Base-by-base conservation (phyloP, 163 green algal species). In the Scenedesmus sp. region DNA sequence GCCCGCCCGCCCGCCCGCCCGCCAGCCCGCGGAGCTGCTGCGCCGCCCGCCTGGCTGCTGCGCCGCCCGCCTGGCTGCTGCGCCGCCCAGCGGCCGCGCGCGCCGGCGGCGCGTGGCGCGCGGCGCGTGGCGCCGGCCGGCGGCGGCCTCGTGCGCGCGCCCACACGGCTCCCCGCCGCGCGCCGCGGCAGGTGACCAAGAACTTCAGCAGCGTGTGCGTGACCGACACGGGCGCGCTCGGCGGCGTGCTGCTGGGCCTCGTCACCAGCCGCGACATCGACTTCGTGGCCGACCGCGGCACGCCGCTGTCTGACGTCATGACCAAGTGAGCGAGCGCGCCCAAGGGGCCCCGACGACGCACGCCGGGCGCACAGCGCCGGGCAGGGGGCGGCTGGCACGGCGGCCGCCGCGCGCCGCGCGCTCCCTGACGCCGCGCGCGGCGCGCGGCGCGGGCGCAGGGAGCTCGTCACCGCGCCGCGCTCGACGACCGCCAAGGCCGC, bases 221-320 rank as follows among this genome's bases (percentile, higher is more conserved):
- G 1, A 97, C 94, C 29, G 94, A 98, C 74, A 95, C 89, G 2
- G 94, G 94, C 50, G 71, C 45, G 1, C 24, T 97, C 54, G 89
- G 92, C 39, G 89, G 91, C 20, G 92, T 89, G 84, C 87, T 98
- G 62, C 79, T 98, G 69, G 95, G 93, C 31, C 71, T 98, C 4
- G 93, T 97, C 7, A 95, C 89, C 29, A 86, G 81, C 4, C 84
- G 85, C 4, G 95, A 98, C 81, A 87, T 91, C 34, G 92, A 97
- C 74, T 94, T 97, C 80, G 85, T 97, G 17, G 86, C 70, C 13
- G 89, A 97, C 85, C 63, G 84, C 14, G 31, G 77, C 3, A 95
- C 88, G 10, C 67, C 72, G 1, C 67, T 98, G 17, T 39, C 42
- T 26, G 90, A 97, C 63, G 76, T 98, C 57, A 98, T 98, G 94